Percentiles rank a stretch among this genome's conserved stretches.
Evolutionary conservation across 2,329 filamentous ascomycete genomes (phyloP).

Genomic region (Fusarium vanettenii): DNA sequence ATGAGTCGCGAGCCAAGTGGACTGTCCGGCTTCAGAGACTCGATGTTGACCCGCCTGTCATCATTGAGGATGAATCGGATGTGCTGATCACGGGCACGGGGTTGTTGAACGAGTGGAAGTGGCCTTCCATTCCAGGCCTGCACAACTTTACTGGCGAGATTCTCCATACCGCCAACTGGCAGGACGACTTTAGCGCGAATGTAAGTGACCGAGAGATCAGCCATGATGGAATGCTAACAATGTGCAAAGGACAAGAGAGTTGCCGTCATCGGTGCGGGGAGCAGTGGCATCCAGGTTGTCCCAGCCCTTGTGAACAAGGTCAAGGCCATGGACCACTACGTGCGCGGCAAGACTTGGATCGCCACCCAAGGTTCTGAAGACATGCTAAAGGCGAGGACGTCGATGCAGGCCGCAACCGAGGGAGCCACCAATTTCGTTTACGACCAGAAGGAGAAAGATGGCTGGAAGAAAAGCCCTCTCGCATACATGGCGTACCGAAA

Average conservation of each 20-base stretch:
- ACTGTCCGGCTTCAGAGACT: neutral
- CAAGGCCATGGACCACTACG: constrained; percentile 16
- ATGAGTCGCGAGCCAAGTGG: constrained; percentile 9
- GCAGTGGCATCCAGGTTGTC: constrained; percentile 23
- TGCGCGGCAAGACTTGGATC: constrained; percentile 20
- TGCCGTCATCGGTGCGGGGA: constrained; percentile 17
- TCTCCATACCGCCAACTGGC: constrained; percentile 58
- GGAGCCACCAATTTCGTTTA: constrained; percentile 1
- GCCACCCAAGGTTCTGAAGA: constrained; percentile 1
- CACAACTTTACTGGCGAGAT: constrained; percentile 61
- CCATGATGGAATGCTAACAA: too few species aligned
- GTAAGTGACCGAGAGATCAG: too few species aligned
- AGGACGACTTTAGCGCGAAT: neutral
- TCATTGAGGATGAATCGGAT: constrained; percentile 31
- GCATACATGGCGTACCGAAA: constrained; percentile 8
- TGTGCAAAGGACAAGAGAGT: constrained; percentile 6
- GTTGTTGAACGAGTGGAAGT: constrained; percentile 42
- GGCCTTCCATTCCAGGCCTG: constrained; percentile 63
- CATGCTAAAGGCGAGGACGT: neutral
- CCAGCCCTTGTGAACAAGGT: constrained; percentile 11
- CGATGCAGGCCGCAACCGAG: neutral
- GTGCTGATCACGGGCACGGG: constrained; percentile 34
- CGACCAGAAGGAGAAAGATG: neutral
- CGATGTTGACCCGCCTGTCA: neutral
- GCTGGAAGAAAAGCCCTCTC: neutral